Evolutionary conservation across 2,329 filamentous ascomycete genomes (phyloP).

Genomic region (Calonectria pteridis): DNA sequence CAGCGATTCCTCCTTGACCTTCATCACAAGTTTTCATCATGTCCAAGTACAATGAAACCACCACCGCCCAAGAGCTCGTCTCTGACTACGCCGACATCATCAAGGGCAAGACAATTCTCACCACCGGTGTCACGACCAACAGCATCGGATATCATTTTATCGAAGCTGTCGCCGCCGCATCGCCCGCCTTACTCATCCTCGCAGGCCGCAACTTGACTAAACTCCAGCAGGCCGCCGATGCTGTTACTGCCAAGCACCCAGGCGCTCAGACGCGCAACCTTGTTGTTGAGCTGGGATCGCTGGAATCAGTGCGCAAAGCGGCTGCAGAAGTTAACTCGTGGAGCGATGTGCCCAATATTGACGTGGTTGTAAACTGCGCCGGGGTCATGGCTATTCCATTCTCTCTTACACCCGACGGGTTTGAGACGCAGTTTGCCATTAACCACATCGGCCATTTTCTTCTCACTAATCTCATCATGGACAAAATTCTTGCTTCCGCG

Average conservation of each 20-base stretch:
- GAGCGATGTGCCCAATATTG: constrained; percentile 49
- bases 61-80: constrained; percentile 45
- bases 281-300: constrained; percentile 55
- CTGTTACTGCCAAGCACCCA: constrained; percentile 49
- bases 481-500: constrained; percentile 53
- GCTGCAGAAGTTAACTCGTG: constrained; percentile 51
- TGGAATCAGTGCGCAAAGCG: constrained; percentile 54
- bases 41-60: constrained; percentile 30
- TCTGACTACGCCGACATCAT: constrained; percentile 48
- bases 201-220: constrained; percentile 59
- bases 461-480: constrained; percentile 59
- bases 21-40: neutral
- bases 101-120: constrained; percentile 54
- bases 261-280: constrained; percentile 50
- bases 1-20: neutral
- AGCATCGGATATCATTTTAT: constrained; percentile 55
- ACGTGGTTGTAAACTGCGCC: constrained; percentile 59
- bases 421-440: constrained; percentile 58
- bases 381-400: constrained; percentile 55
- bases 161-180: constrained; percentile 52
- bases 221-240: constrained; percentile 52
- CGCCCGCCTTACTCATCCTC: constrained; percentile 58
- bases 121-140: constrained; percentile 57
- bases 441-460: constrained; percentile 63
- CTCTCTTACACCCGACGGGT: constrained; percentile 50